A percentile compares a stretch with the other conserved stretches of the same genome.
Evolutionary conservation across 345 rosid species (phyloP).

Genomic region (Arabidopsis suecica): DNA sequence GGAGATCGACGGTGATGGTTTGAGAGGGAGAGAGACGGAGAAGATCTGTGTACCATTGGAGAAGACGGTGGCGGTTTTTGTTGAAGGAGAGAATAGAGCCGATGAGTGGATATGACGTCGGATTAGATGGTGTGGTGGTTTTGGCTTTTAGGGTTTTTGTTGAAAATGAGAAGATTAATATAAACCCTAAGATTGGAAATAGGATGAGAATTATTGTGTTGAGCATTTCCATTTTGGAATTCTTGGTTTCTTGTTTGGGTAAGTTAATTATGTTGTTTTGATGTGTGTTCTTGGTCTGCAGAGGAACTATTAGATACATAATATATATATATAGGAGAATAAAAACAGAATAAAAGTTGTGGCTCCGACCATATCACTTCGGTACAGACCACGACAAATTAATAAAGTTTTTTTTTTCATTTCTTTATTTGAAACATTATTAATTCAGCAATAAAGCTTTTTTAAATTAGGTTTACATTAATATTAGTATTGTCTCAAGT

Average conservation of each 20-base stretch:
- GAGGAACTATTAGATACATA: not conserved
- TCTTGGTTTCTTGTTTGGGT: slow-evolving; percentile 11
- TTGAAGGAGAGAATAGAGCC: slow-evolving; percentile 75
- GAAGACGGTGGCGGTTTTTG: slow-evolving; percentile 62
- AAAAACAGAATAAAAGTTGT: slow-evolving; percentile 12
- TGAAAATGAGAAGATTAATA: slow-evolving; percentile 8
- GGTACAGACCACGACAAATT: slow-evolving; percentile 21
- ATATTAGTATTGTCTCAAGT: not conserved
- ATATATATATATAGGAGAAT: slow-evolving; percentile 17
- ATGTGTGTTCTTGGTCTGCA: slow-evolving; percentile 14
- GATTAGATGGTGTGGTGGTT: slow-evolving; percentile 31
- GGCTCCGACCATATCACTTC: slow-evolving; percentile 36
- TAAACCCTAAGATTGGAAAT: slow-evolving; percentile 13
- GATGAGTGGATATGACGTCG: slow-evolving; percentile 62
- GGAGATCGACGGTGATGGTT: slow-evolving; percentile 59
- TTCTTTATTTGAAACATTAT: not conserved
- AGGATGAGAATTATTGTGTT: slow-evolving; percentile 10
- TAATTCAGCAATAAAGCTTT: not conserved
- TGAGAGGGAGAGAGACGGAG: slow-evolving; percentile 59
- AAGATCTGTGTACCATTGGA: slow-evolving; percentile 79
- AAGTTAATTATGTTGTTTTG: slow-evolving; percentile 8
- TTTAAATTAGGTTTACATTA: not conserved
- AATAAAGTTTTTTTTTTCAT: not conserved
- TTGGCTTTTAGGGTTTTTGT: slow-evolving; percentile 28
- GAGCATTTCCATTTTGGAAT: slow-evolving; percentile 33